Evolutionary conservation across 352 stramenopile genomes (phyloP), one percentile per base, ranked within the genome.

Genomic region (Phytophthora meadii): DNA sequence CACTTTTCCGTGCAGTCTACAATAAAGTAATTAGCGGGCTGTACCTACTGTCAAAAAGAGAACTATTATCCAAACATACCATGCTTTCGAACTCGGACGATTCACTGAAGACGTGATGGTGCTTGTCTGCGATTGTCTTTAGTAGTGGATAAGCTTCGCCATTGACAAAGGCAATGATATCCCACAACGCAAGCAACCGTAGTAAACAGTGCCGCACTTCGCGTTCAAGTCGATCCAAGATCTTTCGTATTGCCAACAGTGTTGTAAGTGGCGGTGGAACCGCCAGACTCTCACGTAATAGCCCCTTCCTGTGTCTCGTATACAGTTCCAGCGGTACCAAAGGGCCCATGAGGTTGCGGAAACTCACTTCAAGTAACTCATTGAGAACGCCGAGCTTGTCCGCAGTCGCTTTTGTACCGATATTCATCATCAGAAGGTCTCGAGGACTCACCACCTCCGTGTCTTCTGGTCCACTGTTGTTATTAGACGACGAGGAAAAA

Each of bases 301-400:
- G 49, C 17, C 65, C 15, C 45, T 74, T 75, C 27, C 70, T 82
- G 56, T 89, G 69, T n/a, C 68, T 68, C 0, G 61, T 68, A 44
- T 90, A 92, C 15, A 87, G 51, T 15, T 74, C 59, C 15, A 79
- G 28, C 0, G 71, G 60, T 10, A 92, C 70, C 19, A 92, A 53
- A 1, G 84, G 64, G 0, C 82, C 77, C 34, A 82, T 81, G n/a
- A 92, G 64, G 52, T 86, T 92, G 45, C 69, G 74, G 55, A 89
- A 89, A 44, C 84, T 89, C 51, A 92, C 77, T 50, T 88, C 76
- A 5, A 92, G 54, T 27, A 92, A 72, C 39, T 90, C 79, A 17
- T 81, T 77, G 12, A 92, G 70, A 8, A 92, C 39, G 2, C 51
- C 58, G 10, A 88, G 67, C 30, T 68, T 62, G 40, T 86, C 79